Evolutionary conservation across 768 basidiomycete species (phyloP), one percentile per base, ranked within the genome.

Genomic region (Chlorophyllum brunneum): DNA sequence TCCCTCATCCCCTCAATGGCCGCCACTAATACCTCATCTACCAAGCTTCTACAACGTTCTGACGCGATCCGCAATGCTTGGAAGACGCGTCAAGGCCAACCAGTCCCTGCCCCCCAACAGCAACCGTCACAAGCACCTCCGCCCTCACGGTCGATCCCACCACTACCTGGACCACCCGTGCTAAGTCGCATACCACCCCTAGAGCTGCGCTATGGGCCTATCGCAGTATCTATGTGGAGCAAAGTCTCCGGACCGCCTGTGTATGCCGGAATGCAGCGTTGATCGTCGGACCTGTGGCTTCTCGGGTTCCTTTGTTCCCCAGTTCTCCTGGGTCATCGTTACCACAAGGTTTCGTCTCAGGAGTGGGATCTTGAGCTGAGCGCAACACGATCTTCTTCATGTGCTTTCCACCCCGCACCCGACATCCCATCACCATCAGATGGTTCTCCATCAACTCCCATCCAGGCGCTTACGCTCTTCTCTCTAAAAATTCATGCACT

Each of bases 191-290:
- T 60, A 38, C 63, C 72, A 45, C 58, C 54, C 41, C 63, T 63
- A 34, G 77, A 78, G 44, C 58, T 77, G 33, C 79, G 77, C 37
- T 91, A 86, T 58, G 87, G 88, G 1, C 85, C 84, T 20, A 70
- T 88, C 8, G 80, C 79, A 4, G 55, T 67, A 16, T 83, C 86
- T 31, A 79, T 65, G 5, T 87, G 81, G 82, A 90, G 88, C 67
- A 88, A 82, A 66, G 88, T 86, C 30, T 72, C 80, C 15, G 88
- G 88, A 5, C 88, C 88, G 1, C 45, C 67, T 29, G 60, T 72
- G 16, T 67, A 87, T 47, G 75, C 76, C 29, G 88, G 88, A 30
- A 79, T 90, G 79, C 77, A 81, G 57, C 76, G 87, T 61, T 88
- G 71, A 79, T 42, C 15, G 4, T 40, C 18, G 15, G 26, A 48